A percentile compares a stretch with the other conserved stretches of the same genome.
These are phyloP conservation scores for Nicotiana benthamiana DNA, from an alignment of 257 asterid species.

Conservation along the genomic window DNA sequence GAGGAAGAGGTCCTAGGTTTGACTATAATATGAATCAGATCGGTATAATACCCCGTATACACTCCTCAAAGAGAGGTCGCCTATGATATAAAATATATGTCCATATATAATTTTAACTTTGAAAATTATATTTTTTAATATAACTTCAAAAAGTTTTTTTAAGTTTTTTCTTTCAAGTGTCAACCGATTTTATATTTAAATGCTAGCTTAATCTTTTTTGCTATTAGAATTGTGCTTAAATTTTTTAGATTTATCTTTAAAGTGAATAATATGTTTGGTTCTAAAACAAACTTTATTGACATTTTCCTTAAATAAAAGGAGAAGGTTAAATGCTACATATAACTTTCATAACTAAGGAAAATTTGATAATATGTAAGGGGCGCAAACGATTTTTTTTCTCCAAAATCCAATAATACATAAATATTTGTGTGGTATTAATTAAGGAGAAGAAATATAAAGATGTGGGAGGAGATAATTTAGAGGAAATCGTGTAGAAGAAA, in stretches of 20 bases:
- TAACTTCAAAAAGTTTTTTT: too few relatives aligned
- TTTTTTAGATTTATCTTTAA: background rate
- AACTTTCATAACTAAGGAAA: background rate
- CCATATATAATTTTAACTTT: too few relatives aligned
- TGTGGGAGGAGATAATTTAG: background rate
- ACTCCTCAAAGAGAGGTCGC: too few relatives aligned
- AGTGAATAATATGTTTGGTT: background rate
- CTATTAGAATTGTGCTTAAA: too few relatives aligned
- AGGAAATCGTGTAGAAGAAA: background rate
- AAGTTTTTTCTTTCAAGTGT: too few relatives aligned
- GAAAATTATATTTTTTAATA: too few relatives aligned
- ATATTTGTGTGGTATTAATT: background rate
- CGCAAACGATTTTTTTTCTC: background rate
- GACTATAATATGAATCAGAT: too few relatives aligned
- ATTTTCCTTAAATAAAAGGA: background rate
- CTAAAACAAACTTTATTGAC: background rate
- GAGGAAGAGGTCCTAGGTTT: too few relatives aligned
- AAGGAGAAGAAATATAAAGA: background rate
- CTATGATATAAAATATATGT: too few relatives aligned
- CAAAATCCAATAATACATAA: background rate
- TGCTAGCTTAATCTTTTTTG: too few relatives aligned
- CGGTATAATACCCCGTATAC: too few relatives aligned
- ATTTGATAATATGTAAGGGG: background rate
- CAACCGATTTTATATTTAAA: accelerated
- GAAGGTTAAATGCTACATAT: background rate